Base-by-base conservation (phyloP, 2,329 filamentous ascomycete species). In the Simplicillium sp. region DNA sequence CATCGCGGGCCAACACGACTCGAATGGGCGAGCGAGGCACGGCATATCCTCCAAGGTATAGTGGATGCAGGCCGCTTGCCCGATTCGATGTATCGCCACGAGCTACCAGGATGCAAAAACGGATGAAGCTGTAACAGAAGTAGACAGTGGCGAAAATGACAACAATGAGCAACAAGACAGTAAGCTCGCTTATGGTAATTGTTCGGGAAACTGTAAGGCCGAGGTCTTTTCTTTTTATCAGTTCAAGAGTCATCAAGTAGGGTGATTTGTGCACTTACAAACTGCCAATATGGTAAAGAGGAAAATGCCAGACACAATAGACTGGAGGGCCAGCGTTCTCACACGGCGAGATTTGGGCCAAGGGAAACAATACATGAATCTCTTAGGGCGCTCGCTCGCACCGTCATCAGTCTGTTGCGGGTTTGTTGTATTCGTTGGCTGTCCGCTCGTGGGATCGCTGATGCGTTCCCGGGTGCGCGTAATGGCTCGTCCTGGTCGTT, bases 91-190 rank as follows among this genome's bases (percentile, higher is more conserved):
- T 56, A 41, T 61, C 64, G 6, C 68, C 68, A 29, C 70, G 71
- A 41, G 80, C 61, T 12, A 82, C 60, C 37, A 84, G 60, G 61
- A 94, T 73, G 59, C 77, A 81, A 4, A 94, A 70, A 14, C 84
- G 79, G 43, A 92, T 75, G 13, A 92, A 64, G 34, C 80, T 77
- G 60, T 94, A 86, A 53, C 79, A 83, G 68, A 94, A 92, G 62
- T 94, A 79, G 48, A 90, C 77, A 2, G 82, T 80, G 29, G 82
- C 73, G 39, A 82, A 67, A 39, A 94, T 64, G 43, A 94, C 81
- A 48, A 89, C 70, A 40, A 95, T 71, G 42, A 94, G 81, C 44
- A 94, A 72, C 40, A 94, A 68, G 44, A 94, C 77, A 52, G 87
- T 84, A 54, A 94, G 82, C 59, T 87, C 83, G 56, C 77, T 77